Base-by-base conservation (phyloP, 2,329 filamentous ascomycete genomes). In the Ceratocystis lukuohia region DNA sequence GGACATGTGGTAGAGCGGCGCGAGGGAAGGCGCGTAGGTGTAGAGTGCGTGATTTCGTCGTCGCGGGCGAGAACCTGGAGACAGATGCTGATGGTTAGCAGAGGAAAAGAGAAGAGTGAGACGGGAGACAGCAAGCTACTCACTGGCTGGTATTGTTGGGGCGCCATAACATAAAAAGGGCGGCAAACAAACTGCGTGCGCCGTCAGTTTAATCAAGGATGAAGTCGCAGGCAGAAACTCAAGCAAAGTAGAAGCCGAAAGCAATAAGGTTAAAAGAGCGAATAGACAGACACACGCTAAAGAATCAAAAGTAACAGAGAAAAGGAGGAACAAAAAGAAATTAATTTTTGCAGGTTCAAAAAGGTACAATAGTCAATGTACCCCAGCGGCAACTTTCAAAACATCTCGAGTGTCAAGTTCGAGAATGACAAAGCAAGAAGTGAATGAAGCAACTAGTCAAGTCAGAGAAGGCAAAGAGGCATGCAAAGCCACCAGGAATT, bases 1-100 rank as follows among this genome's bases (percentile, higher is more conserved):
- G 77, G 80, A 48, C 83, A 82, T 69, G 80, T 74, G 53, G 75
- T 74, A 37, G 75, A 74, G 50, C 64, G 73, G 74, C 71, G 71
- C 71, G 71, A 72, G 71, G 71, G n/a, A 65, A 71, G 69, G 71
- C 74, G 69, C 74, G 75, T 72, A 64, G 10, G 61, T 68, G 83
- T 78, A 66, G 37, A 5, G 25, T 41, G 61, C 5, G 61, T 57
- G 33, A 37, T 33, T 66, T 85, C 81, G 67, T 82, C 80, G 70
- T 86, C 83, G 69, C 81, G 81, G 72, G 78, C 80, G 72, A 83
- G 82, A 64, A 87, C 79, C 83, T 86, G 71, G 44, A 62, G 46
- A 50, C 25, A 44, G 44, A 59, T 59, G 64, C n/a, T 61, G 28
- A 20, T n/a, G 37, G 22, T 46, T 56, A 63, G 37, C 61, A 63